Conservation (phyloP, 768 basidiomycete genomes). For the Butyriboletus loyo region DNA sequence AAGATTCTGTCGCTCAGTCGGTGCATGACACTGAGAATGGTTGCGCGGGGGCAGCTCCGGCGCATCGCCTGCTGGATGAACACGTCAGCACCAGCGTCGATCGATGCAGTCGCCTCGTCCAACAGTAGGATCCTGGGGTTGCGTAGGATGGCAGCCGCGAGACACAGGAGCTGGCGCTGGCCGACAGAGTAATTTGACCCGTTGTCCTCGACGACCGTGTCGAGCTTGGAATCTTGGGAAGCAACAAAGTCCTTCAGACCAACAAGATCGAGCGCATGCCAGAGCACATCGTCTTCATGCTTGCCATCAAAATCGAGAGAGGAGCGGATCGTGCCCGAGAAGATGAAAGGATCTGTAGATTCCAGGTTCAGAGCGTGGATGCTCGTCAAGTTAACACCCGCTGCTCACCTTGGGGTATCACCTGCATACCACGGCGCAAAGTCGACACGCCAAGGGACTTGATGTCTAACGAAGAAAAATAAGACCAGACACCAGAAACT, state of each 20-base stretch:
- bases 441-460: constrained; percentile 61
- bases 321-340: constrained; percentile 32
- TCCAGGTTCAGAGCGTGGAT: not conserved
- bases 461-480: constrained; percentile 65
- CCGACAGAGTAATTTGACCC: constrained; percentile 86
- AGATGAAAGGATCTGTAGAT: constrained; percentile 29
- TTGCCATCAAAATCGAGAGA: constrained; percentile 26
- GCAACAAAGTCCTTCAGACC: constrained; percentile 63
- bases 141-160: constrained; percentile 30
- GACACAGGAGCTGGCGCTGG: constrained; percentile 83
- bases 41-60: constrained; percentile 27
- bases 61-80: constrained; percentile 47
- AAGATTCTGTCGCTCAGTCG: constrained; percentile 28
- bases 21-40: constrained; percentile 32
- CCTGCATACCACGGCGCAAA: constrained; percentile 27
- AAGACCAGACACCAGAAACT: constrained; percentile 57
- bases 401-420: constrained; percentile 28
- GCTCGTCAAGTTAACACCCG: not conserved
- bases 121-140: constrained; percentile 30
- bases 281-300: constrained; percentile 30
- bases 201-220: constrained; percentile 72
- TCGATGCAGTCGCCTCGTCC: constrained; percentile 49
- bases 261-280: constrained; percentile 39
- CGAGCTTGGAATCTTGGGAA: constrained; percentile 73
- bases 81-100: constrained; percentile 85